Conservation (phyloP, 768 basidiomycete genomes). For the Lactarius hatsudake region DNA sequence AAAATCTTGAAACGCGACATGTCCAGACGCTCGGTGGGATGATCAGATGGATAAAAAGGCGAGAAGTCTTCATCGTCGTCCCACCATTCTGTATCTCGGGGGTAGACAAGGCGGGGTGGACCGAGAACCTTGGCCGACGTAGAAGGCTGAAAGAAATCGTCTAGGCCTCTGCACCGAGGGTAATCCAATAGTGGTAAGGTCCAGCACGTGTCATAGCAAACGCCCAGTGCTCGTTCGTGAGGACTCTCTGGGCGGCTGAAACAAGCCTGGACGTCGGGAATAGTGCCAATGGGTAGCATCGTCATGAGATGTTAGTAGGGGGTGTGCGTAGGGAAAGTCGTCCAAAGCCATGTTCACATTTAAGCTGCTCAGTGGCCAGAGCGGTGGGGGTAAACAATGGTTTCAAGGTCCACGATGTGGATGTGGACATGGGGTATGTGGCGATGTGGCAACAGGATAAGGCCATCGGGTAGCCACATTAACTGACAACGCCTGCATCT, state of each 20-base stretch:
- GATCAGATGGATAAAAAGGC: background rate
- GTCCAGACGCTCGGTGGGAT: background rate
- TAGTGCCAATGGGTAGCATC: background rate
- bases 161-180: background rate
- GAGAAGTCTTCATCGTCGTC: constrained; percentile 13
- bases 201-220: background rate
- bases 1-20: background rate
- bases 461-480: no score
- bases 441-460: no score
- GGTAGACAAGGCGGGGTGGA: background rate
- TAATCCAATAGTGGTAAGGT: background rate
- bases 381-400: no score
- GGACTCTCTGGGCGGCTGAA: background rate
- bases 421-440: background rate
- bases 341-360: background rate
- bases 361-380: background rate
- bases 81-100: constrained; percentile 6
- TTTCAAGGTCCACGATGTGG: background rate
- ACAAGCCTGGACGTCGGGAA: background rate
- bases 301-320: background rate
- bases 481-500: no score
- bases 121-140: no score
- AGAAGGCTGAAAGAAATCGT: background rate
- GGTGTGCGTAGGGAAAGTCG: background rate
- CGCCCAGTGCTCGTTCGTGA: no score